Evolutionary conservation across 495 filamentous ascomycete genomes (phyloP).

Genomic region (Lasiosphaeriaceae sp.): DNA sequence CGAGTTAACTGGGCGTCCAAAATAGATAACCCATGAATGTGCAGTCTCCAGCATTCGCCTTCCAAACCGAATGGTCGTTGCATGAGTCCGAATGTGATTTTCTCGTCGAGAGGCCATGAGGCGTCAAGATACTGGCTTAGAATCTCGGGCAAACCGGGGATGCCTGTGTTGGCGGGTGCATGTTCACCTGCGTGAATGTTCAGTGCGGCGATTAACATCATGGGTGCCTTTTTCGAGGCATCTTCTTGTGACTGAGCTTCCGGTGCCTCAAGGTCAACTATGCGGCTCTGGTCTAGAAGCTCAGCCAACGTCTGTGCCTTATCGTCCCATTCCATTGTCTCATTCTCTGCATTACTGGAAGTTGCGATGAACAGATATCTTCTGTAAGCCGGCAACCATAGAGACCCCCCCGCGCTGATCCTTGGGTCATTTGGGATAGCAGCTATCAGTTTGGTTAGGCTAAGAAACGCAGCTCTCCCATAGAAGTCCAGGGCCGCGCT

Average conservation of each 20-base stretch:
- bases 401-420: neutral
- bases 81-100: neutral
- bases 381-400: neutral
- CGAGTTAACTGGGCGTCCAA: too few species aligned
- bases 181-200: neutral
- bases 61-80: neutral
- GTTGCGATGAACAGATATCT: neutral
- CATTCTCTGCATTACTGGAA: neutral
- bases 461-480: neutral
- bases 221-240: neutral
- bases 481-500: constrained; percentile 2
- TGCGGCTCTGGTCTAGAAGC: neutral
- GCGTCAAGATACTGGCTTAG: neutral
- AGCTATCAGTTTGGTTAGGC: neutral
- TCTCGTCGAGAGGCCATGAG: neutral
- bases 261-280: neutral
- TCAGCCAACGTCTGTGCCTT: neutral
- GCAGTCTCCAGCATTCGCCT: too few species aligned
- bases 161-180: too few species aligned
- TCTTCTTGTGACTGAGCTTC: neutral
- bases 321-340: neutral
- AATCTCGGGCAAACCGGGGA: neutral
- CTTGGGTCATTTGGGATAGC: neutral
- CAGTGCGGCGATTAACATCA: neutral
- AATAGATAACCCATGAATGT: too few species aligned